phyloP scores from a whole-genome alignment of 2,329 filamentous ascomycete genomes.

The Dactylellina leptospora region DNA sequence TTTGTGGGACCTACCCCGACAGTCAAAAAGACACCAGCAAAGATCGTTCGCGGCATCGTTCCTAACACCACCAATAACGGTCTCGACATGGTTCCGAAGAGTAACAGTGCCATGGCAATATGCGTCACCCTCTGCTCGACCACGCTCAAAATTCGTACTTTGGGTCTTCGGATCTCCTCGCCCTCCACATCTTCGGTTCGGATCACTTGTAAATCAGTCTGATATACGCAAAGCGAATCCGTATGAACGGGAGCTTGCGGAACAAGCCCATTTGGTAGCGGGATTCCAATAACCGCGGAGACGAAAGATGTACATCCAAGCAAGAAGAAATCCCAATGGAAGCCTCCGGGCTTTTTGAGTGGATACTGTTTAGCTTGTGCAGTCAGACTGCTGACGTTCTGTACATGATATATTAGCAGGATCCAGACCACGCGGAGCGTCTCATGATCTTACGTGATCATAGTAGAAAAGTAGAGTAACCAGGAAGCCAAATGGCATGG shows the following conservation, averaged over 20 bases:
- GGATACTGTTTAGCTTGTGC: conserved; percentile 81
- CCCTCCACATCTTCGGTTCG: conserved; percentile 67
- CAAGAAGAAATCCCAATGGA: conserved; percentile 86
- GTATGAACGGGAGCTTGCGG: conserved; percentile 86
- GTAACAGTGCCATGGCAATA: conserved; percentile 78
- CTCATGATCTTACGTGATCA: conserved; percentile 63
- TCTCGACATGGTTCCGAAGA: conserved; percentile 79
- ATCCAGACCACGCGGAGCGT: background rate
- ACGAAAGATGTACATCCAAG: conserved; percentile 80
- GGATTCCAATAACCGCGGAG: conserved; percentile 77
- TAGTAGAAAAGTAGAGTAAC: conserved; percentile 68
- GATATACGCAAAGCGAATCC: conserved; percentile 77
- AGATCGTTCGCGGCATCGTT: conserved; percentile 74
- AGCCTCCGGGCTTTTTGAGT: conserved; percentile 80
- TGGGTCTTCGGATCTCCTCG: conserved; percentile 60
- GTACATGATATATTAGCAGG: too few species aligned
- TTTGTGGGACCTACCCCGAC: conserved; percentile 23
- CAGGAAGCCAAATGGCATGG: conserved; percentile 66
- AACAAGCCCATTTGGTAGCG: conserved; percentile 83
- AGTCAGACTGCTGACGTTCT: conserved; percentile 64
- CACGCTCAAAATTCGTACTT: conserved; percentile 65
- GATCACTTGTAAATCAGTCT: conserved; percentile 65
- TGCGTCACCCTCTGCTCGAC: conserved; percentile 84
- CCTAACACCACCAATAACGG: conserved; percentile 78
- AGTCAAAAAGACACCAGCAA: conserved; percentile 43